Evolutionary conservation across 148 eudicot genomes (phyloP), one percentile per base, ranked within the genome.

Genomic region (Vaccinium darrowii): DNA sequence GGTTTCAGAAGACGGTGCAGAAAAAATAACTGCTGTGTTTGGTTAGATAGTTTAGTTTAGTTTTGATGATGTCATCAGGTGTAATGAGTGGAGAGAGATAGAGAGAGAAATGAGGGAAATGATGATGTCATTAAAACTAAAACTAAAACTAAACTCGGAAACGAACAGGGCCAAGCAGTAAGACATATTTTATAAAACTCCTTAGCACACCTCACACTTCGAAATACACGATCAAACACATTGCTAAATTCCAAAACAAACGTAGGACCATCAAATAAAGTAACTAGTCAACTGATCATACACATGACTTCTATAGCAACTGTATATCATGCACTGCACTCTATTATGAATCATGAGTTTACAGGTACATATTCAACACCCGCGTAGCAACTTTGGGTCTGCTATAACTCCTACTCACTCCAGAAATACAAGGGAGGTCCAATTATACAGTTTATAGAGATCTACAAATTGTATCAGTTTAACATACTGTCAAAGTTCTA

Each of bases 121-220:
- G n/a, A n/a, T n/a, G n/a, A n/a, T n/a, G n/a, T n/a, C n/a, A n/a
- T n/a, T n/a, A n/a, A n/a, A n/a, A n/a, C n/a, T n/a, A n/a, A n/a
- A n/a, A n/a, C n/a, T n/a, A n/a, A n/a, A n/a, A n/a, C n/a, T n/a
- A n/a, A n/a, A n/a, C n/a, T n/a, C n/a, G n/a, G n/a, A n/a, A n/a
- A n/a, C n/a, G n/a, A n/a, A n/a, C n/a, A n/a, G n/a, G n/a, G n/a
- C n/a, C n/a, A n/a, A n/a, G 73, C 57, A 33, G 21, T 1, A 57
- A 82, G 27, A n/a, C 39, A 83, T 36, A 87, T 16, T 54, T 85
- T 19, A 85, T 52, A 15, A 85, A 73, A 82, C 80, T 83, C 21
- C 0, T 86, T 79, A 86, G 77, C 89, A 85, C 89, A 95, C 98
- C 98, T 95, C 87, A 87, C 92, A 93, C 71, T 85, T 73, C 79